A percentile compares a stretch with the other conserved stretches of the same genome.
phyloP scores from a whole-genome alignment of 2,329 filamentous ascomycete genomes.

The Apiospora sp. region DNA sequence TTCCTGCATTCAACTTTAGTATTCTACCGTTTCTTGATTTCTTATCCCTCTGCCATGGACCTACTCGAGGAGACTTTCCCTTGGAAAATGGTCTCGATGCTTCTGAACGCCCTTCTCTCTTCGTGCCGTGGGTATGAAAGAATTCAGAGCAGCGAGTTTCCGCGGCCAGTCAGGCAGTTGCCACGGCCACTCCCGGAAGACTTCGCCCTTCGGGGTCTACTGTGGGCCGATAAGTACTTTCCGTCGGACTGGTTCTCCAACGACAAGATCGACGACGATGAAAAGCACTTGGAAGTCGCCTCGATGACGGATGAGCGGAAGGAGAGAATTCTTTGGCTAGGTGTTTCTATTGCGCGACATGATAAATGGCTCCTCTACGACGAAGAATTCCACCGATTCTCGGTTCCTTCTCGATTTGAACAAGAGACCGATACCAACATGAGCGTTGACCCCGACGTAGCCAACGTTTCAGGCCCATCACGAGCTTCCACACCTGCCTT shows the following conservation, averaged over 20 bases:
- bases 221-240: conserved; percentile 66
- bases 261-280: conserved; percentile 69
- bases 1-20: conserved; percentile 68
- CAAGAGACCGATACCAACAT: conserved; percentile 41
- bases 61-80: conserved; percentile 56
- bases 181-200: conserved; percentile 72
- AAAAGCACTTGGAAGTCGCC: conserved; percentile 68
- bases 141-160: conserved; percentile 57
- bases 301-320: conserved; percentile 66
- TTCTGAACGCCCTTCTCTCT: conserved; percentile 49
- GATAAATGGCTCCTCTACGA: conserved; percentile 58
- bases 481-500: neutral
- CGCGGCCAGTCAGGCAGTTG: conserved; percentile 51
- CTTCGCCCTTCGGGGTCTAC: conserved; percentile 69
- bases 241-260: conserved; percentile 65
- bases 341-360: conserved; percentile 52
- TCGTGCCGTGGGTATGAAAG: conserved; percentile 40
- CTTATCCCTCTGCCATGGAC: conserved; percentile 50
- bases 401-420: conserved; percentile 48
- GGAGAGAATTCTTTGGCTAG: conserved; percentile 67
- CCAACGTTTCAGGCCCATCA: neutral
- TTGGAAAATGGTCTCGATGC: conserved; percentile 58
- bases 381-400: conserved; percentile 46
- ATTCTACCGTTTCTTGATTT: conserved; percentile 60
- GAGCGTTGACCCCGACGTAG: conserved; percentile 19